Percentiles rank a stretch among this genome's conserved stretches.
Evolutionary conservation across 345 rosid species (phyloP).

Genomic region (Citrus cavaleriei): DNA sequence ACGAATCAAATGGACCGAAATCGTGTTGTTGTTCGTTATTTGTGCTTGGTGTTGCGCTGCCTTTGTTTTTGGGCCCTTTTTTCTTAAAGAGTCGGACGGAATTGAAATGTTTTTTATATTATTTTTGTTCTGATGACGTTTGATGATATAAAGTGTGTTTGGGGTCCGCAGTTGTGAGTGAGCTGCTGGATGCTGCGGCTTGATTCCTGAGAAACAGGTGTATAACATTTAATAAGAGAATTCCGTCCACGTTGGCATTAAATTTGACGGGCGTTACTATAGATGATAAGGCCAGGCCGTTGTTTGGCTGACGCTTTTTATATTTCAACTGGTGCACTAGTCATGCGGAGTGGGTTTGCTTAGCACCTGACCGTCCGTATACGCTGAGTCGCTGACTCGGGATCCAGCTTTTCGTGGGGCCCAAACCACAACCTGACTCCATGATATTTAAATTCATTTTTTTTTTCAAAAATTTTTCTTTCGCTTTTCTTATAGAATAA

Average conservation of each 20-base stretch:
- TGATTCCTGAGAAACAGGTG: not conserved
- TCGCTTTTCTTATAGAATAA: too few relatives aligned
- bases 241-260: slow-evolving; percentile 5
- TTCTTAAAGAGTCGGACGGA: slow-evolving; percentile 18
- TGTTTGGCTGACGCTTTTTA: not conserved
- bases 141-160: slow-evolving; percentile 15
- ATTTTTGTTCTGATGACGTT: not conserved
- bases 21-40: not conserved
- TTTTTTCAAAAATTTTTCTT: too few relatives aligned
- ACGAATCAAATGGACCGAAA: not conserved
- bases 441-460: too few relatives aligned
- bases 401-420: not conserved
- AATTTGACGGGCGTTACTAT: not conserved
- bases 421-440: too few relatives aligned
- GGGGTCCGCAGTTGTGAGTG: slow-evolving; percentile 23
- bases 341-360: not conserved
- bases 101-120: slow-evolving; percentile 19
- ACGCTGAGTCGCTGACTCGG: not conserved
- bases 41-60: not conserved
- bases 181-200: not conserved
- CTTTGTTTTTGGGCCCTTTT: too few relatives aligned
- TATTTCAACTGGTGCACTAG: not conserved
- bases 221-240: not conserved
- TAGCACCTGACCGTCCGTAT: not conserved
- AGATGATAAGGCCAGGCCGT: not conserved